Base-by-base conservation (phyloP, 1,284 basidiomycete genomes). In the Ceratobasidium papillatum region DNA sequence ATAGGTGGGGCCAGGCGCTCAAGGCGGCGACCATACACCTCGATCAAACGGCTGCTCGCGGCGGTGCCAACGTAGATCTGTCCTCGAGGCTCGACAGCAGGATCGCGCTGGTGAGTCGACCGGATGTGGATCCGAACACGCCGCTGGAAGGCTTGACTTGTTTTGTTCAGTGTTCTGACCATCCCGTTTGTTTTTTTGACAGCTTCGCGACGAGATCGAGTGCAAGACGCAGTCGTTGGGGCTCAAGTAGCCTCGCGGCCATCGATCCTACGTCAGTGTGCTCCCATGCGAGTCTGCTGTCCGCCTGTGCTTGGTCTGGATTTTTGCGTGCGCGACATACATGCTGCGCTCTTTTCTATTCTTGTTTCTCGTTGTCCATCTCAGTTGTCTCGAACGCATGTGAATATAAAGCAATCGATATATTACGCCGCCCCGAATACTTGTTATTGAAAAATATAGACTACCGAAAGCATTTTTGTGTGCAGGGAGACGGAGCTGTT, bases 1-100 rank as follows among this genome's bases (percentile, higher is more conserved):
- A 64, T 63, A 32, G 54, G 52, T 77, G 76, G 76, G 38, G 32
- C n/a, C 30, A 36, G 4, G 77, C 74, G 17, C 74, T 77, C 49
- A 51, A 74, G 17, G 61, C 45, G 11, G 77, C 77, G 8, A 27
- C 47, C 22, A 58, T 38, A n/a, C 71, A 75, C 68, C 62, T 77
- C 32, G 74, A 76, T 22, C 47, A 75, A 52, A 74, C 74, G 14
- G 49, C 61, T 4, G 38, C 66, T 17, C 51, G 63, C 19, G 45
- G 66, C 12, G 61, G 59, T 25, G 68, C 74, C 36, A 64, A 43
- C 45, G 66, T 74, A 22, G 77, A 77, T 75, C 64, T 77, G 22
- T 68, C 63, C 38, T 76, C 77, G 58, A 75, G 77, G 59, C 64
- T 77, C n/a, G 77, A 77, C 36, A 75, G 72, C 25, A 47, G 77